Evolutionary conservation across 805 yeast species (phyloP).

Genomic region (Hanseniaspora valbyensis): DNA sequence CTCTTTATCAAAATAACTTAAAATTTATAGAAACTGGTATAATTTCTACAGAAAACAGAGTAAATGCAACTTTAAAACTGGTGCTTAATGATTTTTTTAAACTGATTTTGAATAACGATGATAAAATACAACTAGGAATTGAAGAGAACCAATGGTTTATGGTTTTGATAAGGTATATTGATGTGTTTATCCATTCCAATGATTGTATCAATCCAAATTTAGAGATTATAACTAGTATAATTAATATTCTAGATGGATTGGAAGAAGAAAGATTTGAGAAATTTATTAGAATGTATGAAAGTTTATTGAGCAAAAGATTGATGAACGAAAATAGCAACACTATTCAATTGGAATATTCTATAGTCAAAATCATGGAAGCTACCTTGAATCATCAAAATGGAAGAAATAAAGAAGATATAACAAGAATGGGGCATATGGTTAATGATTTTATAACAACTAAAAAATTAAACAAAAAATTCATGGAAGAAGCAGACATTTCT

Average conservation of each 20-base stretch:
- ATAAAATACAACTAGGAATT: neutral
- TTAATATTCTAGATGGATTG: conserved; percentile 2
- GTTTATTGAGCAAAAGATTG: conserved; percentile 2
- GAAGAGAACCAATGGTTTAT: conserved; percentile 10
- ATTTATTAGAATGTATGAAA: conserved; percentile 4
- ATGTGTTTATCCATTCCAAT: neutral
- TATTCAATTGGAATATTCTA: neutral
- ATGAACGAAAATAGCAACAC: neutral
- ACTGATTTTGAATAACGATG: neutral
- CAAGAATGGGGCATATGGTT: conserved; percentile 77
- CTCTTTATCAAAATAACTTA: neutral
- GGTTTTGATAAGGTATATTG: conserved; percentile 1
- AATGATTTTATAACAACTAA: conserved; percentile 58
- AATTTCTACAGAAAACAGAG: neutral
- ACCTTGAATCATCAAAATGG: conserved; percentile 3
- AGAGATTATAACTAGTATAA: neutral
- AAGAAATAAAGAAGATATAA: conserved; percentile 9
- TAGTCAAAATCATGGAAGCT: conserved; percentile 7
- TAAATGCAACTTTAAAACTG: neutral
- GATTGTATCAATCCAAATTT: neutral
- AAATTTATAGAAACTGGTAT: neutral
- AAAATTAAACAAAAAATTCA: conserved; percentile 37
- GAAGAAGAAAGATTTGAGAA: neutral
- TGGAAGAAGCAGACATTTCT: conserved; percentile 18
- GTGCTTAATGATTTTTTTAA: neutral